phyloP scores from a whole-genome alignment of 208 protist species.

The Dictyostelium gargantuum region DNA sequence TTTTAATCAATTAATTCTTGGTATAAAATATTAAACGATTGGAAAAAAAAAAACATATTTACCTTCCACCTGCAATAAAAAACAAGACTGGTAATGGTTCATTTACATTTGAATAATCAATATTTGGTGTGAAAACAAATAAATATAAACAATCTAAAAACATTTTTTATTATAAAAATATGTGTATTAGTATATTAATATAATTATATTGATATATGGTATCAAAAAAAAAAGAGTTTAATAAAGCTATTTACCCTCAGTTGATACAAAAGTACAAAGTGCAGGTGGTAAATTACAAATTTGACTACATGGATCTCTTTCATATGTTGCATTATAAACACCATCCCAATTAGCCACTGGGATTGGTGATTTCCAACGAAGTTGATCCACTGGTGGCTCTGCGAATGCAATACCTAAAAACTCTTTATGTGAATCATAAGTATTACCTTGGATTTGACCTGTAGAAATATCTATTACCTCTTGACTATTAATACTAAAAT shows the following conservation, averaged over 20 bases:
- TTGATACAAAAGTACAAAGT: background rate
- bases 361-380: background rate
- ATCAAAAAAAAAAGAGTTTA: background rate
- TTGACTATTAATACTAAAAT: no score
- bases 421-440: background rate
- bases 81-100: slow-evolving; percentile 4
- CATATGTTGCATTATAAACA: slow-evolving; percentile 19
- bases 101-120: background rate
- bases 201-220: background rate
- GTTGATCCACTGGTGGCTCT: background rate
- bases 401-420: slow-evolving; percentile 20
- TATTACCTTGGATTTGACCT: background rate
- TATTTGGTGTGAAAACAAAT: slow-evolving; percentile 52
- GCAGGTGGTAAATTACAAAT: background rate
- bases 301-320: slow-evolving; percentile 18
- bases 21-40: no score
- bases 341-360: no score
- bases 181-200: no score
- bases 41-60: background rate
- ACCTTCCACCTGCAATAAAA: background rate
- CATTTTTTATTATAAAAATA: no score
- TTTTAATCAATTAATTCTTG: no score
- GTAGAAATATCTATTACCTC: background rate
- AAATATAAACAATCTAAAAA: slow-evolving; percentile 73
- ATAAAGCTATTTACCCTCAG: background rate